These are phyloP conservation scores for Beauveria australis DNA, from an alignment of 2,329 filamentous ascomycete genomes.

Conservation along the genomic window DNA sequence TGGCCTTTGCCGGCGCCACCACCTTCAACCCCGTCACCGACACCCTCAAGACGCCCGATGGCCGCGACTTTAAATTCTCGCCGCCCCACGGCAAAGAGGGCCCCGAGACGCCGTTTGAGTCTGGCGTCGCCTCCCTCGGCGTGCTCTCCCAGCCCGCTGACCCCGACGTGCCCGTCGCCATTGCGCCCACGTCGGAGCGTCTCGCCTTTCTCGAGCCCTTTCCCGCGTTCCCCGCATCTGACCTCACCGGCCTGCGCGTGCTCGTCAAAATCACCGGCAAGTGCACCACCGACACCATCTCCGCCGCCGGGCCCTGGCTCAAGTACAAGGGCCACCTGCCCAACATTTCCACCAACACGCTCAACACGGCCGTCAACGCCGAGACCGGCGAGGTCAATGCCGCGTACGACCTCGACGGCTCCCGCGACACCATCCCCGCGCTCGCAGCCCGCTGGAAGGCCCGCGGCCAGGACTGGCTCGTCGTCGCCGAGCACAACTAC, in stretches of 20 bases:
- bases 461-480: constrained; percentile 71
- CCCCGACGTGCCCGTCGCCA: constrained; percentile 60
- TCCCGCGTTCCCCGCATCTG: constrained; percentile 65
- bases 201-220: constrained; percentile 91
- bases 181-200: constrained; percentile 81
- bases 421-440: constrained; percentile 71
- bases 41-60: constrained; percentile 68
- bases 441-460: constrained; percentile 78
- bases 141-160: constrained; percentile 67
- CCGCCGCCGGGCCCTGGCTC: constrained; percentile 90
- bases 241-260: constrained; percentile 71
- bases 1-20: constrained; percentile 85
- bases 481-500: constrained; percentile 97
- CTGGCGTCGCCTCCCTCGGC: constrained; percentile 65
- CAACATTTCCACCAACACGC: constrained; percentile 95
- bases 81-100: constrained; percentile 65
- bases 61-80: constrained; percentile 75
- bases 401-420: constrained; percentile 79
- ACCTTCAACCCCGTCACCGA: constrained; percentile 97
- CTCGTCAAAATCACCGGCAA: constrained; percentile 96
- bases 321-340: constrained; percentile 99
- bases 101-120: constrained; percentile 59
- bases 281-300: constrained; percentile 98
- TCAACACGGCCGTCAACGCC: constrained; percentile 89
- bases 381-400: constrained; percentile 88